These are phyloP conservation scores for Phytophthora ramorum DNA, from an alignment of 352 stramenopile genomes.

Conservation along the genomic window DNA sequence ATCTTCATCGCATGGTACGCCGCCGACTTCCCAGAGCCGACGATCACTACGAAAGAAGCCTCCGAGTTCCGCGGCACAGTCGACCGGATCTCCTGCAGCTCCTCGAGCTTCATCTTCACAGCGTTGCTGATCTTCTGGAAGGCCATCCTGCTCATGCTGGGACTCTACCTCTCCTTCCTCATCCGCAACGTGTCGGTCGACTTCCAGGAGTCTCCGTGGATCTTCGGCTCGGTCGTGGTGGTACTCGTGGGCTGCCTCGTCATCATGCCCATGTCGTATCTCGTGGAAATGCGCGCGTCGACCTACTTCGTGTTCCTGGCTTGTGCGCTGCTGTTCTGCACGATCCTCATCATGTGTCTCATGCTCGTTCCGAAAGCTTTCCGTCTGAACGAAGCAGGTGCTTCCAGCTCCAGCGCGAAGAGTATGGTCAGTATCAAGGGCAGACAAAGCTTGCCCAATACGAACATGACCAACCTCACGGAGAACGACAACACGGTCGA, in stretches of 20 bases:
- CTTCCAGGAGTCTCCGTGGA: constrained; percentile 78
- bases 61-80: constrained; percentile 38
- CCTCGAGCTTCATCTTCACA: constrained; percentile 61
- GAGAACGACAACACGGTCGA: constrained; percentile 1
- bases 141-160: constrained; percentile 47
- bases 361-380: constrained; percentile 57
- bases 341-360: constrained; percentile 43
- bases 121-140: constrained; percentile 69
- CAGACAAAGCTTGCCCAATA: background rate
- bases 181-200: constrained; percentile 72
- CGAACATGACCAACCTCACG: background rate
- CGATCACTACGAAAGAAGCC: constrained; percentile 22
- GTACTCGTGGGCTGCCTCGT: constrained; percentile 59
- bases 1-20: constrained; percentile 49
- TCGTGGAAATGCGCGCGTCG: constrained; percentile 46
- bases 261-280: constrained; percentile 59
- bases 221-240: constrained; percentile 52
- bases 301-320: constrained; percentile 51
- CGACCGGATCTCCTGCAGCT: constrained; percentile 39
- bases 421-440: background rate
- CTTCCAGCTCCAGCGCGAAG: background rate
- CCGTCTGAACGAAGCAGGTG: constrained; percentile 33
- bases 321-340: constrained; percentile 39
- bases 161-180: constrained; percentile 60
- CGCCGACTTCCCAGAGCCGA: constrained; percentile 43